Evolutionary conservation across 805 yeast species (phyloP).

Genomic region (Starmerella apicola): DNA sequence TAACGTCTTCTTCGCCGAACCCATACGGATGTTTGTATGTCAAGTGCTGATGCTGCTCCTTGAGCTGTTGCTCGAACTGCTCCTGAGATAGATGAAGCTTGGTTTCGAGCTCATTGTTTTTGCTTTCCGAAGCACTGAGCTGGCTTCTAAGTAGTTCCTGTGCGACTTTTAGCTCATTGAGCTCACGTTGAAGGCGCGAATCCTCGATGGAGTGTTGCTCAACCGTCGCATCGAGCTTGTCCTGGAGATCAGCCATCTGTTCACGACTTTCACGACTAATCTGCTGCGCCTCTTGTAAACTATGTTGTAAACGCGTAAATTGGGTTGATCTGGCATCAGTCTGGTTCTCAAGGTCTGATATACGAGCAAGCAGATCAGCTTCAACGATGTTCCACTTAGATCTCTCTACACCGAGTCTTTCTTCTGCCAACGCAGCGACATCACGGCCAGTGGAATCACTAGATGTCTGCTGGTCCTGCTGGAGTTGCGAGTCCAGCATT

Average conservation of each 20-base stretch:
- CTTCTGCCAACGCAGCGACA: not conserved
- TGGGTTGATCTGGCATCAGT: constrained; percentile 1
- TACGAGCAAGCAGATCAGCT: constrained; percentile 41
- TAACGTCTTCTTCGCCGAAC: not conserved
- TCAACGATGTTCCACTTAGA: constrained; percentile 78
- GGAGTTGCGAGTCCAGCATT: not conserved
- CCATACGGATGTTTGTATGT: too few relatives aligned
- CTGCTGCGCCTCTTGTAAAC: constrained; percentile 12
- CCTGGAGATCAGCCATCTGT: constrained; percentile 6
- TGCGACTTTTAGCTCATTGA: not conserved
- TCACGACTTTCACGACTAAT: constrained; percentile 7
- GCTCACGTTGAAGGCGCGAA: not conserved
- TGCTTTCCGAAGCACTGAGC: not conserved
- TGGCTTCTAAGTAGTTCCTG: not conserved
- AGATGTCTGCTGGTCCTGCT: not conserved
- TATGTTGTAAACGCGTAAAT: constrained; percentile 4
- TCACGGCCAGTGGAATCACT: not conserved
- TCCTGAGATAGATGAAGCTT: not conserved
- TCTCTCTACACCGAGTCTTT: constrained; percentile 22
- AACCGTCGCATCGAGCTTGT: constrained; percentile 6
- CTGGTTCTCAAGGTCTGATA: constrained; percentile 26
- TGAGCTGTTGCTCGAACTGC: not conserved
- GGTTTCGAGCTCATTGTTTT: not conserved
- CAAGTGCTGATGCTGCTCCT: too few relatives aligned
- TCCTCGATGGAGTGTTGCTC: not conserved